A percentile compares a stretch with the other conserved stretches of the same genome.
These are phyloP conservation scores for Tremella yokohamensis DNA, from an alignment of 768 basidiomycete species.

Conservation along the genomic window DNA sequence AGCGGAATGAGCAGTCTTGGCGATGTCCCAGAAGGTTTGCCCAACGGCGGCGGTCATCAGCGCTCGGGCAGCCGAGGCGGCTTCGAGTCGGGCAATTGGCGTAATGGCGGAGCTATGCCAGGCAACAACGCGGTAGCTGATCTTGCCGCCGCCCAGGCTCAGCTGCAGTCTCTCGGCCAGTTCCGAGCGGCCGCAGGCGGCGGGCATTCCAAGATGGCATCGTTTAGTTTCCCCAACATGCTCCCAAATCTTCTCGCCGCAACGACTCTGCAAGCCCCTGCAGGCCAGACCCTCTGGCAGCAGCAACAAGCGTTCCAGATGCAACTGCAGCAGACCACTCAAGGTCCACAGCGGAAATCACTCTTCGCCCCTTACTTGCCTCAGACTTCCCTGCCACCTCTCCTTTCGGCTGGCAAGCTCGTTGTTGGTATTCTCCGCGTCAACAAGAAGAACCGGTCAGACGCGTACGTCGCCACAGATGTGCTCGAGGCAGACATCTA, in stretches of 20 bases:
- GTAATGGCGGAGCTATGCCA: constrained; percentile 60
- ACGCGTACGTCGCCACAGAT: constrained; percentile 97
- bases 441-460: constrained; percentile 96
- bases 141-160: constrained; percentile 94
- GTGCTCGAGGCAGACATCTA: constrained; percentile 98
- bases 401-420: constrained; percentile 92
- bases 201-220: constrained; percentile 94
- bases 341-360: constrained; percentile 88
- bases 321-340: constrained; percentile 83
- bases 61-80: constrained; percentile 44
- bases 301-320: constrained; percentile 92
- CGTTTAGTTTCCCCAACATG: constrained; percentile 98
- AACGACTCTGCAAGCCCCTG: constrained; percentile 79
- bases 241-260: constrained; percentile 95
- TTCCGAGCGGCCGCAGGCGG: constrained; percentile 82
- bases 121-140: constrained; percentile 57
- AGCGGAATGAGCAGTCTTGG: constrained; percentile 27
- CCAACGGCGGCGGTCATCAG: constrained; percentile 36
- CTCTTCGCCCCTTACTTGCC: constrained; percentile 98
- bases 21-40: constrained; percentile 41
- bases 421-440: constrained; percentile 96
- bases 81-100: constrained; percentile 62
- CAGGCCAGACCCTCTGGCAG: constrained; percentile 70
- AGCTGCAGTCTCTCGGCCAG: constrained; percentile 90
- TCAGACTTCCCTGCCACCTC: constrained; percentile 91